phyloP scores from a whole-genome alignment of 306 rosid species.

The Lotus japonicus region DNA sequence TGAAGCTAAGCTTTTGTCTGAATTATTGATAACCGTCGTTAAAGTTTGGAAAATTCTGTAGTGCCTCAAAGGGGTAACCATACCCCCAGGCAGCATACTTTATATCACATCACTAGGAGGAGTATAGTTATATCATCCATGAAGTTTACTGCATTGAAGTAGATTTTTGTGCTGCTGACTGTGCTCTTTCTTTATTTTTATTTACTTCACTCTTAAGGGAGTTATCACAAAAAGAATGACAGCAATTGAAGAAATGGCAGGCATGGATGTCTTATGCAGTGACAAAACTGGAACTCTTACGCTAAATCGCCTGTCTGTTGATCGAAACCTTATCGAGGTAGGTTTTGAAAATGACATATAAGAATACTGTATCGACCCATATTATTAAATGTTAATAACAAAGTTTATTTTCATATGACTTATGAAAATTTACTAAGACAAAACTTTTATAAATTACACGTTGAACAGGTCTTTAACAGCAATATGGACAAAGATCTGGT shows the following conservation, averaged over 20 bases:
- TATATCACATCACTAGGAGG: background rate
- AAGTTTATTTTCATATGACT: background rate
- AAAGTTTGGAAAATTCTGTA: background rate
- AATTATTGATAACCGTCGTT: background rate
- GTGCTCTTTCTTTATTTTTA: background rate
- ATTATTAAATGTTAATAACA: background rate
- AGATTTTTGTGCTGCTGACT: conserved; percentile 15
- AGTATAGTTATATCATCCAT: background rate
- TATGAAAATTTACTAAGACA: background rate
- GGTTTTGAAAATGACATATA: conserved; percentile 18
- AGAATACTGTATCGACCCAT: background rate
- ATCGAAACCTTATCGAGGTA: conserved; percentile 72
- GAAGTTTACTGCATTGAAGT: background rate
- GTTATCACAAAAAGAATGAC: conserved; percentile 93
- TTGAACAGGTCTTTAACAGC: conserved; percentile 60
- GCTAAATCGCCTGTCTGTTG: conserved; percentile 75
- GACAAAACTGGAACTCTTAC: conserved; percentile 94
- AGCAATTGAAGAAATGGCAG: conserved; percentile 95
- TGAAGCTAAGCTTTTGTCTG: background rate
- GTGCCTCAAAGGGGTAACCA: background rate
- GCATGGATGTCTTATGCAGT: conserved; percentile 91
- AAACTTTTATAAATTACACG: background rate
- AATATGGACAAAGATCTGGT: conserved; percentile 62
- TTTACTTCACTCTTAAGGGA: conserved; percentile 43
- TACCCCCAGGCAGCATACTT: background rate